Evolutionary conservation across 2,329 filamentous ascomycete species (phyloP), one percentile per base, ranked within the genome.

Genomic region (Pseudocercospora musae): DNA sequence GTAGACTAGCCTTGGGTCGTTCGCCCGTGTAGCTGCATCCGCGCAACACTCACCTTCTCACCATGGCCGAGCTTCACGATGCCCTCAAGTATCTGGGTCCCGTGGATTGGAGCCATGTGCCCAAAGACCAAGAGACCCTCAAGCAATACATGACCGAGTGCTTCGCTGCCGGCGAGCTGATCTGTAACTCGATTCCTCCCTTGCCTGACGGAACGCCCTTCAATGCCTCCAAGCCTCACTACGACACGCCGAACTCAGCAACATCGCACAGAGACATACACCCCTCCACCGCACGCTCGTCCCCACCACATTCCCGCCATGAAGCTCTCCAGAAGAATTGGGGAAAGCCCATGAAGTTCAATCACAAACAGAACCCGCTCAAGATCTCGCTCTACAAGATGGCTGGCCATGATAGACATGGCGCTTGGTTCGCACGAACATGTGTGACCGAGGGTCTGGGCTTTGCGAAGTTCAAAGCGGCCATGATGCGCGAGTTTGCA

Each of bases 341-440:
- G 92, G 85, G 86, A 48, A 96, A 96, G 75, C 89, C 92, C 46
- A 79, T 93, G 71, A 94, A 92, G 76, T 77, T 91, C 59, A 86
- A 83, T 46, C 77, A 84, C 2, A 87, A 83, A 68, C 88, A 93
- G 20, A 95, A 96, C 71, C 90, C 91, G 0, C 80, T 91, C 8
- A 87, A 84, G 0, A 87, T 97, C 65, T 83, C 82, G 59, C 87
- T 97, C 23, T 96, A 90, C 79, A 96, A 96, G 75, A 82, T 95
- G 63, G 79, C 83, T 0, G 86, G 89, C 2, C 89, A 90, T 70
- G 94, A 98, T 75, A 87, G 91, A 40, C 88, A 88, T 67, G 94
- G 93, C 1, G 83, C 90, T 7, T 98, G 94, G 94, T 98, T 97
- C 76, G 91, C 91, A 23, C 81, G 94, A 59, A 82, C 89, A 54